Evolutionary conservation across 176 grass and related monocot species (phyloP), one percentile per base, ranked within the genome.

Genomic region (Oryza meridionalis): DNA sequence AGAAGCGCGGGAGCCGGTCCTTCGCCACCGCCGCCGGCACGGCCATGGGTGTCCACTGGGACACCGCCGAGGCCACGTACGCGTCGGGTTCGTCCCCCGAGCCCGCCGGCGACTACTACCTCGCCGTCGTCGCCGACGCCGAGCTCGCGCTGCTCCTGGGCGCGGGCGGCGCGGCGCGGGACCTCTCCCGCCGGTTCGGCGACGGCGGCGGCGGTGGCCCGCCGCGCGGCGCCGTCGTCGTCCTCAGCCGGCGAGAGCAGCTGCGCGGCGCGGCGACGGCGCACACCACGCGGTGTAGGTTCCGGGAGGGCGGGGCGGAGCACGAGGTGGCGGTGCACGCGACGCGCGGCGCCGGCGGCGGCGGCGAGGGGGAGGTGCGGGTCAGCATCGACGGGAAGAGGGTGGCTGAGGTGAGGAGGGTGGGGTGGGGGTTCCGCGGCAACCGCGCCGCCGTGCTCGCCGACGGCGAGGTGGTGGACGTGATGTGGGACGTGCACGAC

Each of bases 401-500:
- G 90, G 88, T 92, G 66, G 92, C 86, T 59, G 82, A 72, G 19
- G 92, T 92, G 63, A 76, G 77, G 65, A 55, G 84, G 11, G 76
- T 94, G 3, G 85, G 88, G 58, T 97, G 90, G 92, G 89, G 90
- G 1, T 97, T 97, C 81, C 71, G 92, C 15, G 92, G 92, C 40
- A 97, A 92, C 85, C 92, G 89, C 71, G 78, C 83, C 16, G 82
- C 89, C 78, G 86, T 88, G 82, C 92, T 92, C 26, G 58, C 85
- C 53, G 88, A 92, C 66, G 92, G 90, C 0, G 79, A 93, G 38
- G 87, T 90, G 13, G 73, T 97, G 24, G 94, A 94, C 85, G 75
- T 97, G 50, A 94, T 94, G 94, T 97, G 94, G 94, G 94, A 97
- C 65, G 92, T 94, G 26, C 94, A 94, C 88, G 92, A 92, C 81